phyloP scores from a whole-genome alignment of 352 stramenopile genomes.

The Phytophthora agathidicida region DNA sequence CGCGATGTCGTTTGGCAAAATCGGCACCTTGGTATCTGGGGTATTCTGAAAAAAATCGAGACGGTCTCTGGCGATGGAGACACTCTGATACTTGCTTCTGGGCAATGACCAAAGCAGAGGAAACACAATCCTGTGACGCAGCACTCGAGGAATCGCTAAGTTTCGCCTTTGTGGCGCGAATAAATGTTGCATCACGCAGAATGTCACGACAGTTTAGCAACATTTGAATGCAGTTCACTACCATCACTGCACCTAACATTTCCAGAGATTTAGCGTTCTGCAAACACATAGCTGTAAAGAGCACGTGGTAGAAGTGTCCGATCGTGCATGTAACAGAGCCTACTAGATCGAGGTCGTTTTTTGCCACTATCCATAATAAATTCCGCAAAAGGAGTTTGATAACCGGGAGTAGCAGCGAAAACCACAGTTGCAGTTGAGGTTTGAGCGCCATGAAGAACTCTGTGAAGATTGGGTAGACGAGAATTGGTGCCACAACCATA shows the following conservation, averaged over 20 bases:
- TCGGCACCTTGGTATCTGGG: conserved; percentile 15
- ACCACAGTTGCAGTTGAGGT: conserved; percentile 18
- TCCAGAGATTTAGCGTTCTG: conserved; percentile 42
- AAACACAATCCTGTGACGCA: neutral
- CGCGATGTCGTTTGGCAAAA: conserved; percentile 1
- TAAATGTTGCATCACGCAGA: conserved; percentile 2
- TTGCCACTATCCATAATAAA: conserved; percentile 23
- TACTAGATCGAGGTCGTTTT: conserved; percentile 32
- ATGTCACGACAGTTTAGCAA: conserved; percentile 22
- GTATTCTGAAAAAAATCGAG: conserved; percentile 25
- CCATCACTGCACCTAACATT: conserved; percentile 29
- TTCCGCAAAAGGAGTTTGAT: conserved; percentile 33
- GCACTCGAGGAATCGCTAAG: neutral
- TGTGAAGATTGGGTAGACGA: conserved; percentile 40
- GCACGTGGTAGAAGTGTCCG: conserved; percentile 39
- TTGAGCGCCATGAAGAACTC: conserved; percentile 35
- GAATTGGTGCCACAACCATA: conserved; percentile 23
- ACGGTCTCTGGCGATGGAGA: conserved; percentile 15
- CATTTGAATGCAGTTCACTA: conserved; percentile 23
- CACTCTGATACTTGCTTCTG: neutral
- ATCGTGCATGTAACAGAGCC: conserved; percentile 12
- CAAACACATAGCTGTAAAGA: conserved; percentile 44
- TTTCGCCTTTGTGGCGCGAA: neutral
- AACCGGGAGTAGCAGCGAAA: conserved; percentile 36
- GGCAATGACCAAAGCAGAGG: neutral